Evolutionary conservation across 1,284 basidiomycete species (phyloP).

Genomic region (Rhodotorula sp.): DNA sequence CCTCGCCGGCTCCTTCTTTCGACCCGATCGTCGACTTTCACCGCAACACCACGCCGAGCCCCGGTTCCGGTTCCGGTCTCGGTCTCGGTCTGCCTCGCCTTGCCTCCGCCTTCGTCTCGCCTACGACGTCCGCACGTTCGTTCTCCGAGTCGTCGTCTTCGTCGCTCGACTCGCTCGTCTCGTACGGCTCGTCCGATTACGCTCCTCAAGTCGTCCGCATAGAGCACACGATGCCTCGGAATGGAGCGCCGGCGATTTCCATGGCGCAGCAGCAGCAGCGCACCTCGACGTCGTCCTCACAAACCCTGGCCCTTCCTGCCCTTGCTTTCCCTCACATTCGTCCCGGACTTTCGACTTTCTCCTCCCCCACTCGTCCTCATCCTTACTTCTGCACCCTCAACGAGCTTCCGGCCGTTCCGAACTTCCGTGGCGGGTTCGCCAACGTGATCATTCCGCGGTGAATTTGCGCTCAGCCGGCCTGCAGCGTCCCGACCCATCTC

Average conservation of each 20-base stretch:
- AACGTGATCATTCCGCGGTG: too few relatives aligned
- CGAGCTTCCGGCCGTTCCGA: slow-evolving; percentile 12
- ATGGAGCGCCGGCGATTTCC: background rate
- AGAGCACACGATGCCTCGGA: background rate
- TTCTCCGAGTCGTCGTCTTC: slow-evolving; percentile 13
- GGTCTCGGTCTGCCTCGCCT: slow-evolving; percentile 7
- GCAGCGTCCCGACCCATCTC: too few relatives aligned
- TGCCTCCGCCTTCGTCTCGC: slow-evolving; percentile 17
- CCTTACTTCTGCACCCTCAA: slow-evolving; percentile 32
- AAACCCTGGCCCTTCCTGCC: too few relatives aligned
- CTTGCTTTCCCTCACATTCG: background rate
- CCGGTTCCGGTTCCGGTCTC: too few relatives aligned
- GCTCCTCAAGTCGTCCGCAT: background rate
- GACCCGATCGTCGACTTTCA: background rate
- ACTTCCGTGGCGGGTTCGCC: background rate
- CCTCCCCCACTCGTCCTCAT: slow-evolving; percentile 4
- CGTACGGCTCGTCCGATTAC: slow-evolving; percentile 15
- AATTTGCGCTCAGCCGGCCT: too few relatives aligned
- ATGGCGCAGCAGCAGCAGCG: too few relatives aligned
- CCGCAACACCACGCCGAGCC: background rate
- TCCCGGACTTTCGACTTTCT: background rate
- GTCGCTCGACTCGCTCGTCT: slow-evolving; percentile 26
- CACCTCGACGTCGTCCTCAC: too few relatives aligned
- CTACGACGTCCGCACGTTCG: slow-evolving; percentile 9
- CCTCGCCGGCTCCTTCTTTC: background rate